Evolutionary conservation across 768 basidiomycete genomes (phyloP).

Genomic region (Lactarius indigo): DNA sequence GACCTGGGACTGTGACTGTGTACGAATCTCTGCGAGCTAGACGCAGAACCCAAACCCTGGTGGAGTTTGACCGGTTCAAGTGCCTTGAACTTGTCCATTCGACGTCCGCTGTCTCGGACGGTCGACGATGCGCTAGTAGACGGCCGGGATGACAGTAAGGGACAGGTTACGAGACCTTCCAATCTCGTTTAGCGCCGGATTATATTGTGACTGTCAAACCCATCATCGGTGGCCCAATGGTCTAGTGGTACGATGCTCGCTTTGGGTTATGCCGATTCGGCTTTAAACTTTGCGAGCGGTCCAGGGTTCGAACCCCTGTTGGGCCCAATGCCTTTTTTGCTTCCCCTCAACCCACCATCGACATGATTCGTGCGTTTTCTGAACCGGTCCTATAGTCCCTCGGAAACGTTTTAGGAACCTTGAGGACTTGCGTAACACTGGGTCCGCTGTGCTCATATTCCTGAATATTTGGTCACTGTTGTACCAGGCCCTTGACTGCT

Average conservation of each 20-base stretch:
- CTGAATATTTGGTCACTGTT: neutral
- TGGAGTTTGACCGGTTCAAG: slow-evolving; percentile 59
- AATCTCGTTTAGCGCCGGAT: slow-evolving; percentile 8
- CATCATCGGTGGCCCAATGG: slow-evolving; percentile 35
- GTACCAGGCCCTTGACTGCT: too few relatives aligned
- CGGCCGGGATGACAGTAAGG: neutral
- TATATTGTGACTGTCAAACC: neutral
- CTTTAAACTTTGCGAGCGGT: slow-evolving; percentile 40
- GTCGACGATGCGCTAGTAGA: neutral
- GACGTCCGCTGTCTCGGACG: slow-evolving; percentile 1
- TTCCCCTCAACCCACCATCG: neutral
- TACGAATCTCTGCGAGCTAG: neutral
- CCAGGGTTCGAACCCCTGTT: slow-evolving; percentile 51
- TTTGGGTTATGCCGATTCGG: slow-evolving; percentile 35
- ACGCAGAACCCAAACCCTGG: slow-evolving; percentile 29
- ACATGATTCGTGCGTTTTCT: neutral
- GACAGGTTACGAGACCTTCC: slow-evolving; percentile 6
- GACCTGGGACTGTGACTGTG: slow-evolving; percentile 3
- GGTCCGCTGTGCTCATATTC: neutral
- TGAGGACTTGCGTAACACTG: neutral
- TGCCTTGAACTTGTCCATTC: slow-evolving; percentile 84
- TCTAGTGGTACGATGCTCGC: slow-evolving; percentile 52
- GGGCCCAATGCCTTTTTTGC: slow-evolving; percentile 33
- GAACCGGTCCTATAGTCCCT: neutral
- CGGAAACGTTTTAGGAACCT: neutral